phyloP scores from a whole-genome alignment of 345 rosid species.

The Luvunga scandens region DNA sequence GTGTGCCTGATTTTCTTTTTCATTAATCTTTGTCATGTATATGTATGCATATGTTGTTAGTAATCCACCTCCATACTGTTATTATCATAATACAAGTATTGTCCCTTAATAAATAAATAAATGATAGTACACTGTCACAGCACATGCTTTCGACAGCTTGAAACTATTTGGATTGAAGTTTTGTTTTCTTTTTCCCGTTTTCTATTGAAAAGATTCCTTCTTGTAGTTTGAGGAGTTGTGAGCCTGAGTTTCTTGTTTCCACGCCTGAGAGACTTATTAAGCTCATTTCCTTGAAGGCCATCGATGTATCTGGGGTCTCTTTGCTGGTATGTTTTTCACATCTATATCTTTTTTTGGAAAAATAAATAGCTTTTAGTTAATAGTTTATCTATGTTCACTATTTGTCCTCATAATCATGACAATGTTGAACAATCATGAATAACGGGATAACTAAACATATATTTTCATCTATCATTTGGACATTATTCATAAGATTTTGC shows the following conservation, averaged over 20 bases:
- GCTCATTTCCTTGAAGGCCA: conserved; percentile 66
- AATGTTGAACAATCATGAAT: not conserved
- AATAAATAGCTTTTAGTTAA: not conserved
- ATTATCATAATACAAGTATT: not conserved
- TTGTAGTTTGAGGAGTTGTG: conserved; percentile 69
- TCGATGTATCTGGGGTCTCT: conserved; percentile 68
- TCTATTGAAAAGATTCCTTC: conserved; percentile 3
- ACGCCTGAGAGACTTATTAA: conserved; percentile 89
- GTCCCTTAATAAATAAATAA: not conserved
- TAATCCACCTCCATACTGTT: not conserved
- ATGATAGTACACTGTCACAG: not conserved
- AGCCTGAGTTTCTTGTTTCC: conserved; percentile 86
- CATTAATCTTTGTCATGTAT: not conserved
- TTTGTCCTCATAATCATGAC: not conserved
- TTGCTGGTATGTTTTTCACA: conserved; percentile 55
- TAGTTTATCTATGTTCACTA: not conserved
- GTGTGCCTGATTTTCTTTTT: not conserved
- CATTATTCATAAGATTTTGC: not conserved
- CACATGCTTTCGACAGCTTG: not conserved
- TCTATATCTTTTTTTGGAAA: not conserved
- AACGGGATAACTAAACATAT: not conserved
- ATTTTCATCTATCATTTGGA: not conserved
- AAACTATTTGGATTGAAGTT: not conserved
- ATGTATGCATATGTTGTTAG: not conserved
- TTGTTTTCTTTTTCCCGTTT: not conserved